Percentiles rank a stretch among this genome's conserved stretches.
Evolutionary conservation across 2,329 filamentous ascomycete species (phyloP).

Genomic region (Ilyonectria mors-panacis): DNA sequence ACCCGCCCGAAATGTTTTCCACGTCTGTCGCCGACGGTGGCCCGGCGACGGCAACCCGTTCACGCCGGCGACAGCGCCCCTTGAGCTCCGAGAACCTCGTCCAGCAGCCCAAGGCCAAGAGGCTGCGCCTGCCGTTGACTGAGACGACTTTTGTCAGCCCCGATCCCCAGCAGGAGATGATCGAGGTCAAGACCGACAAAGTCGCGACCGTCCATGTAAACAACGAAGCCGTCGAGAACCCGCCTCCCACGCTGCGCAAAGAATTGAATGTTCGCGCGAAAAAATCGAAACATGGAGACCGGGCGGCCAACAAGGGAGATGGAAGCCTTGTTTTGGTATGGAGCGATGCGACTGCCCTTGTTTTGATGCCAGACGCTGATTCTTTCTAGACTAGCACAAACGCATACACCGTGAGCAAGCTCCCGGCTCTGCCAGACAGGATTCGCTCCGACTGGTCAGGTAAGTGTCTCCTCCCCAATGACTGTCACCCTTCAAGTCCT

Average conservation of each 20-base stretch:
- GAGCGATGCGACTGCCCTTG: conserved; percentile 12
- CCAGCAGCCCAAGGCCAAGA: conserved; percentile 75
- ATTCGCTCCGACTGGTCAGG: conserved; percentile 77
- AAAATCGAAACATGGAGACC: conserved; percentile 74
- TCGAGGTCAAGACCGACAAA: conserved; percentile 70
- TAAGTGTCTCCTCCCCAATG: conserved; percentile 60
- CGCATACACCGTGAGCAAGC: conserved; percentile 87
- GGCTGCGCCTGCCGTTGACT: conserved; percentile 70
- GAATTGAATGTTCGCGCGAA: conserved; percentile 74
- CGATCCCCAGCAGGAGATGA: conserved; percentile 66
- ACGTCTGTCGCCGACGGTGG: conserved; percentile 66
- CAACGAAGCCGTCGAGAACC: conserved; percentile 64
- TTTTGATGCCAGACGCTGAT: conserved; percentile 37
- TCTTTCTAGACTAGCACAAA: conserved; percentile 81
- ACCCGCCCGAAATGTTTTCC: conserved; percentile 70
- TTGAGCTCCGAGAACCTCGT: conserved; percentile 67
- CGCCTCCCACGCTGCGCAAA: conserved; percentile 58
- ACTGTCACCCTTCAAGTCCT: conserved; percentile 9
- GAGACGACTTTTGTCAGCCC: conserved; percentile 71
- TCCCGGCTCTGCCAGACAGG: conserved; percentile 85
- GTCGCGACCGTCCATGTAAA: conserved; percentile 61
- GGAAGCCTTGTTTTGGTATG: conserved; percentile 76
- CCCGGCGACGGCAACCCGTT: conserved; percentile 70
- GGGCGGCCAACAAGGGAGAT: conserved; percentile 74
- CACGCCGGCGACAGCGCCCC: conserved; percentile 74